Percentiles rank a stretch among this genome's conserved stretches.
Conservation (phyloP, 164 flowering plant genomes). For the Nelumbo lutea region DNA sequence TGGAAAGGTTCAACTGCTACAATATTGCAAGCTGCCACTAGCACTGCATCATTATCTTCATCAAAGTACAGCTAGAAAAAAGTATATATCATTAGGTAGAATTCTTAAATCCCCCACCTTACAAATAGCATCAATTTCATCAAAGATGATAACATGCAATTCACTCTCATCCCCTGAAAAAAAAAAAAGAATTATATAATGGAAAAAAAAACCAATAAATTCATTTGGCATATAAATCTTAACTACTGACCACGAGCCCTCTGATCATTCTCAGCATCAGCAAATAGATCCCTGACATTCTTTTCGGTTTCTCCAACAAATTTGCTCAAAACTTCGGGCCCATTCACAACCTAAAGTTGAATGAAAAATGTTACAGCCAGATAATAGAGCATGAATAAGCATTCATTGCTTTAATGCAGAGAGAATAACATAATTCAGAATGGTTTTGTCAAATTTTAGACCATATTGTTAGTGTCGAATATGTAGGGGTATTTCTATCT, state of each 20-base stretch:
- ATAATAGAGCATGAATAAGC: neutral
- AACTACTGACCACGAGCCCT: slow-evolving; percentile 37
- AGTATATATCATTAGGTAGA: neutral
- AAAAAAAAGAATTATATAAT: slow-evolving; percentile 7
- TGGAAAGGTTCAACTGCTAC: too few species aligned
- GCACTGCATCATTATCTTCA: too few species aligned
- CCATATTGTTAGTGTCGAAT: too few species aligned
- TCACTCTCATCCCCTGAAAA: slow-evolving; percentile 67
- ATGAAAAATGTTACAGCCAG: neutral
- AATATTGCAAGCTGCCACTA: too few species aligned
- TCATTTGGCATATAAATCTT: neutral
- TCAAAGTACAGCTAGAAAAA: neutral
- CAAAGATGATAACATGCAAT: slow-evolving; percentile 75
- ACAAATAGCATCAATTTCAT: slow-evolving; percentile 82
- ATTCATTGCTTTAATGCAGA: neutral
- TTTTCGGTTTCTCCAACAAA: slow-evolving; percentile 77
- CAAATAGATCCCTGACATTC: slow-evolving; percentile 69
- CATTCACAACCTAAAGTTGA: slow-evolving; percentile 54
- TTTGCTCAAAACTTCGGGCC: slow-evolving; percentile 71
- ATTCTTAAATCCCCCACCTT: slow-evolving; percentile 35
- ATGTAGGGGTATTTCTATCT: too few species aligned
- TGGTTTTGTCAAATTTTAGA: too few species aligned
- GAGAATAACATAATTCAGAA: neutral
- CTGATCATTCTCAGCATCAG: slow-evolving; percentile 72
- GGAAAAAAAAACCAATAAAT: neutral